phyloP scores from a whole-genome alignment of 306 rosid species.

The Citrullus amarus region DNA sequence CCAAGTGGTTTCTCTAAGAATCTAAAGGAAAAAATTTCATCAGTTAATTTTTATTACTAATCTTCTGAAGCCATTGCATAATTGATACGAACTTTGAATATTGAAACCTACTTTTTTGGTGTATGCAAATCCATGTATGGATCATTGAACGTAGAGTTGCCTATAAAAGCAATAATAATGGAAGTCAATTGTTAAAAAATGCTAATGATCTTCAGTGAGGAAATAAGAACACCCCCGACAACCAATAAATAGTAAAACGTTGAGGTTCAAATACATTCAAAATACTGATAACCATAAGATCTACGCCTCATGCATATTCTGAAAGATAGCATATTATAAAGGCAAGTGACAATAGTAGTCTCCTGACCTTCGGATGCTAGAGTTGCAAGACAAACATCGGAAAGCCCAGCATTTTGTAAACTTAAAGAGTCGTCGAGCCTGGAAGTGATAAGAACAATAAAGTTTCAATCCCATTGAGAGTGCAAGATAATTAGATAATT shows the following conservation, averaged over 20 bases:
- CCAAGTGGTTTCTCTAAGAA: constrained; percentile 16
- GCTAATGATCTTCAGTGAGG: neutral
- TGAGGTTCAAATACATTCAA: neutral
- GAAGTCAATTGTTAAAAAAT: neutral
- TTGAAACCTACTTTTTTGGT: constrained; percentile 34
- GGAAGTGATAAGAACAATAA: constrained; percentile 10
- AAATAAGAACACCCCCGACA: neutral
- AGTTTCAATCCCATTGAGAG: neutral
- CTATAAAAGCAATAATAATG: constrained; percentile 5
- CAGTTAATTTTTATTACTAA: neutral
- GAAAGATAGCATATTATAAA: neutral
- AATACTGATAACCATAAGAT: neutral
- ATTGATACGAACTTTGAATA: constrained; percentile 4
- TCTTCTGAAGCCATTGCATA: neutral
- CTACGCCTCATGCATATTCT: neutral
- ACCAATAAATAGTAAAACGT: neutral
- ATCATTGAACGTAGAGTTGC: constrained; percentile 17
- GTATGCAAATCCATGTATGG: constrained; percentile 20
- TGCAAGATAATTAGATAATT: neutral
- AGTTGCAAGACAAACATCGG: constrained; percentile 71
- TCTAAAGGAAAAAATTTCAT: neutral
- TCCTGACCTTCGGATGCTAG: constrained; percentile 65
- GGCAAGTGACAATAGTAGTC: neutral
- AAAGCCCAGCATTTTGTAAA: constrained; percentile 61
- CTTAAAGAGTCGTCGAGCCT: constrained; percentile 71